Evolutionary conservation across 2,329 filamentous ascomycete species (phyloP).

Genomic region (Ascocoryne sarcoides): DNA sequence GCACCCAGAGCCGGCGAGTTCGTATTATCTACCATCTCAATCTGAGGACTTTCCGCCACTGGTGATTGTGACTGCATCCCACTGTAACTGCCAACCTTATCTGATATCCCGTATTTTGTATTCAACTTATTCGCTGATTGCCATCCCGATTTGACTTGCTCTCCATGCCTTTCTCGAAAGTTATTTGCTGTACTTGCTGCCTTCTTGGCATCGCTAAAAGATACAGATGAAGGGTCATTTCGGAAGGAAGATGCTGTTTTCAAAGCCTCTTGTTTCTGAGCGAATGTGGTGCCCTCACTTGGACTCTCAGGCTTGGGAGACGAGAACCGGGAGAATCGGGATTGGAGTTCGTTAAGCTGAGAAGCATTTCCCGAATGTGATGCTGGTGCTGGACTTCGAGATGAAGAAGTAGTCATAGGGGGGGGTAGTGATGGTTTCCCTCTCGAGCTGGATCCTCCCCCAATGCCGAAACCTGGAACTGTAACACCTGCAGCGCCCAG

Average conservation of each 20-base stretch:
- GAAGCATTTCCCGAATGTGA: constrained; percentile 11
- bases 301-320: constrained; percentile 25
- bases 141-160: constrained; percentile 46
- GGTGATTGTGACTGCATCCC: constrained; percentile 3
- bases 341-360: constrained; percentile 29
- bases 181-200: constrained; percentile 46
- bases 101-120: constrained; percentile 26
- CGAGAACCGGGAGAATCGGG: constrained; percentile 25
- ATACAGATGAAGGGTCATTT: constrained; percentile 43
- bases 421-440: constrained; percentile 28
- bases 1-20: constrained; percentile 2
- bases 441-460: constrained; percentile 29
- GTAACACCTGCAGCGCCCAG: constrained; percentile 54
- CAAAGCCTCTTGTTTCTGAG: constrained; percentile 46
- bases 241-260: constrained; percentile 41
- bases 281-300: constrained; percentile 39
- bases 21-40: constrained; percentile 13
- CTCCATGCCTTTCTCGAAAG: constrained; percentile 51
- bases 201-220: constrained; percentile 39
- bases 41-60: constrained; percentile 7
- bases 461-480: constrained; percentile 58
- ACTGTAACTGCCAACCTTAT: constrained; percentile 22
- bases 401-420: constrained; percentile 20
- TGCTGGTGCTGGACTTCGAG: constrained; percentile 12
- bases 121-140: constrained; percentile 31